Conservation (phyloP, 139 green algal genomes). For the Micractinium conductrix region DNA sequence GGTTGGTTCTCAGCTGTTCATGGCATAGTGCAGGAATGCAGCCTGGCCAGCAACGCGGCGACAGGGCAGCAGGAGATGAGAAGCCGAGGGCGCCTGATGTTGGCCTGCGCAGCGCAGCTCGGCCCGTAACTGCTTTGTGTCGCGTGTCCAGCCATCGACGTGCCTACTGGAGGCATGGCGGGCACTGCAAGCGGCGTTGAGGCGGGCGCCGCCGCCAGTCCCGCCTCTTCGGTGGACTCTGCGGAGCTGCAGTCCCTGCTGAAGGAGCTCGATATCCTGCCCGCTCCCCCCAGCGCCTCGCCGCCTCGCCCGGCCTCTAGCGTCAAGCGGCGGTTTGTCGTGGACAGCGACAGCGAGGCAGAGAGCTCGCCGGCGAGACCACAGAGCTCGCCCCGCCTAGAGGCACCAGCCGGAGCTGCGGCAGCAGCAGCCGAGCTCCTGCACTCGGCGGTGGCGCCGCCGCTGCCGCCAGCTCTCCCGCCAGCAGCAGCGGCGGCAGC, state of each 20-base stretch:
- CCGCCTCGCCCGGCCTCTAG: neutral
- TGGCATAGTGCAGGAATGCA: no score
- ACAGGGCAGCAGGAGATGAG: no score
- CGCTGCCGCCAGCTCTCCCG: neutral
- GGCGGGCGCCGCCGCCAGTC: neutral
- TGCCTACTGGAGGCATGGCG: no score
- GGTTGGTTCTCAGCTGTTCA: no score
- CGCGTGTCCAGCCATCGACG: no score
- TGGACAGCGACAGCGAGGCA: neutral
- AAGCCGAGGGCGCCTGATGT: no score
- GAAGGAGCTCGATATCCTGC: constrained; percentile 10
- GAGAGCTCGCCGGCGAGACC: neutral
- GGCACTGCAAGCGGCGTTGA: neutral
- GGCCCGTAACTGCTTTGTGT: no score
- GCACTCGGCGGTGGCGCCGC: neutral
- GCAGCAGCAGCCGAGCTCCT: neutral
- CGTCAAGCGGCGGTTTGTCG: constrained; percentile 3
- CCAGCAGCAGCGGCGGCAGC: neutral
- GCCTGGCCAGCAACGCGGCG: no score
- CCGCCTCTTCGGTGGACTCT: constrained; percentile 14
- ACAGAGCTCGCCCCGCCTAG: neutral
- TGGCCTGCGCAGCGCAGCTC: no score
- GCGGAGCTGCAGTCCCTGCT: constrained; percentile 26
- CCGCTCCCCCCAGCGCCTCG: neutral
- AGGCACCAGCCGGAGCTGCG: no score